These are phyloP conservation scores for Isabelozyma pseudorhagii DNA, from an alignment of 805 yeast genomes.

Conservation along the genomic window DNA sequence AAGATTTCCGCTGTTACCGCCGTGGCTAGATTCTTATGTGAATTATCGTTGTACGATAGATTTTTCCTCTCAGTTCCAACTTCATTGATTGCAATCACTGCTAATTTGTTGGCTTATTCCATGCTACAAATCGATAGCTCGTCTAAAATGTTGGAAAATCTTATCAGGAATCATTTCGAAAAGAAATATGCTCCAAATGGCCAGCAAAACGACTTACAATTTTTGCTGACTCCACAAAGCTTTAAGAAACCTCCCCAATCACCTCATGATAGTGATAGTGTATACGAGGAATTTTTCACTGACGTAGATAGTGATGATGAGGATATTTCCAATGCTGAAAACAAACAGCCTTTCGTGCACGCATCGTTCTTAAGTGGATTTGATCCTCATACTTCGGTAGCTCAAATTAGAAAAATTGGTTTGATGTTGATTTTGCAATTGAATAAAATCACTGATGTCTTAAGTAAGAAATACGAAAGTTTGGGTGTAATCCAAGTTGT, in stretches of 20 bases:
- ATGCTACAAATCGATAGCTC: conserved; percentile 50
- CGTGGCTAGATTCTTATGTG: conserved; percentile 52
- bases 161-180: conserved; percentile 8
- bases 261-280: conserved; percentile 3
- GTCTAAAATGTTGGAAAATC: conserved; percentile 25
- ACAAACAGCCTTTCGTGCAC: conserved; percentile 33
- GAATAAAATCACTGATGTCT: conserved; percentile 47
- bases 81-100: conserved; percentile 47
- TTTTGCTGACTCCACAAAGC: neutral
- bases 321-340: conserved; percentile 22
- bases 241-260: neutral
- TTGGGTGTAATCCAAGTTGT: conserved; percentile 53
- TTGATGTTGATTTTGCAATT: conserved; percentile 43
- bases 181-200: neutral
- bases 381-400: conserved; percentile 35
- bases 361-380: conserved; percentile 52
- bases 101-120: conserved; percentile 51
- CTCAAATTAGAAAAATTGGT: conserved; percentile 38
- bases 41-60: conserved; percentile 49
- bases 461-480: conserved; percentile 47
- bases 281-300: conserved; percentile 5
- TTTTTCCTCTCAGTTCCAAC: conserved; percentile 44
- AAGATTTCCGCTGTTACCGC: conserved; percentile 53
- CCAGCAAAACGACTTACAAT: neutral
- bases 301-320: conserved; percentile 7